A percentile compares a stretch with the other conserved stretches of the same genome.
Evolutionary conservation across 208 protist genomes (phyloP).

Genomic region (Kentomonas sorsogonicus): DNA sequence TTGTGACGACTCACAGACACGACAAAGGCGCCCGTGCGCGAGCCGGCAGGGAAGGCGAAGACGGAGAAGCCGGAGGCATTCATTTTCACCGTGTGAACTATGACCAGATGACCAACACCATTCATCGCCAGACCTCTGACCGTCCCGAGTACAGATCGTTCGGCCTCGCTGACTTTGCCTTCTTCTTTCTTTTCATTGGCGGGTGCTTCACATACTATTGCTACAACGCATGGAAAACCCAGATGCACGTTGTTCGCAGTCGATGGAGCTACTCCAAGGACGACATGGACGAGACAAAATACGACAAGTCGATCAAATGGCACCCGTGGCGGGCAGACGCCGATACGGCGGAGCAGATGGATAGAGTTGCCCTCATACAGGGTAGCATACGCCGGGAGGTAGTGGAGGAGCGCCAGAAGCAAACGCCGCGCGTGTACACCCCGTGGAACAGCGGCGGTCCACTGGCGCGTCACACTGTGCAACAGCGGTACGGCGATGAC

Average conservation of each 20-base stretch:
- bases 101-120: slow-evolving; percentile 72
- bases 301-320: slow-evolving; percentile 35
- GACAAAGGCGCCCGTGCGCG: slow-evolving; percentile 43
- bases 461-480: slow-evolving; percentile 38
- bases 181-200: slow-evolving; percentile 57
- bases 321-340: slow-evolving; percentile 75
- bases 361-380: slow-evolving; percentile 72
- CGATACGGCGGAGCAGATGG: slow-evolving; percentile 63
- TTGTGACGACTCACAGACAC: slow-evolving; percentile 72
- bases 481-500: slow-evolving; percentile 14
- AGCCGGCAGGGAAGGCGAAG: slow-evolving; percentile 11
- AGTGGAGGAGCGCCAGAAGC: slow-evolving; percentile 52
- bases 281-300: slow-evolving; percentile 29
- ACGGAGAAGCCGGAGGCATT: slow-evolving; percentile 24
- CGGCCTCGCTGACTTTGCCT: slow-evolving; percentile 47
- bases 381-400: slow-evolving; percentile 58
- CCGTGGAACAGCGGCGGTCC: slow-evolving; percentile 80
- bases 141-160: slow-evolving; percentile 70
- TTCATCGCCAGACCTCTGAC: slow-evolving; percentile 72
- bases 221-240: slow-evolving; percentile 55
- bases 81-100: slow-evolving; percentile 80
- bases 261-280: slow-evolving; percentile 81
- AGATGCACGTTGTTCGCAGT: slow-evolving; percentile 52
- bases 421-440: slow-evolving; percentile 57
- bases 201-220: slow-evolving; percentile 48